phyloP scores from a whole-genome alignment of 306 rosid species.

The Acacia confusa region DNA sequence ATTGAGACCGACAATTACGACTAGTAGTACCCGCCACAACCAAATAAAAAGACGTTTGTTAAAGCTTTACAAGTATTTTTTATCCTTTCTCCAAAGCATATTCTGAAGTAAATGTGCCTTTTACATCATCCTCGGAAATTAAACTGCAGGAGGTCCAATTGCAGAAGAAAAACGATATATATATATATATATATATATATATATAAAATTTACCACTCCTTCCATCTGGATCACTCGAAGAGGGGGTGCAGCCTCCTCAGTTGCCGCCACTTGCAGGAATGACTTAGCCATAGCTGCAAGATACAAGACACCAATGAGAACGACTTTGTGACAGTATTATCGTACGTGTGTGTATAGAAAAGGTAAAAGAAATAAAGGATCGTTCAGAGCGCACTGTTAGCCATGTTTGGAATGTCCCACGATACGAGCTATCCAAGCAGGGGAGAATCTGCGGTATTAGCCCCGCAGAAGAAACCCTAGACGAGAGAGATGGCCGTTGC shows the following conservation, averaged over 20 bases:
- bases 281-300: slow-evolving; percentile 70
- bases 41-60: background rate
- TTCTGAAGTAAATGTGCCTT: background rate
- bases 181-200: background rate
- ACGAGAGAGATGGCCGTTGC: background rate
- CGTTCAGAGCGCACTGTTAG: slow-evolving; percentile 24
- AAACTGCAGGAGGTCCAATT: background rate
- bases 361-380: background rate
- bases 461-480: background rate
- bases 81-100: background rate
- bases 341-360: background rate
- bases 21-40: background rate
- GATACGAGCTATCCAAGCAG: background rate
- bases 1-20: background rate
- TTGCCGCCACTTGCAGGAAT: slow-evolving; percentile 84
- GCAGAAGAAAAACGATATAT: background rate
- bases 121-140: background rate
- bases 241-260: slow-evolving; percentile 87
- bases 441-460: background rate
- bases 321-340: background rate
- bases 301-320: slow-evolving; percentile 1
- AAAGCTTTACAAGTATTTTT: background rate
- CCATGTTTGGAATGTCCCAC: slow-evolving; percentile 12
- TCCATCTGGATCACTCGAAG: slow-evolving; percentile 95
- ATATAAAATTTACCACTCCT: slow-evolving; percentile 60